These are phyloP conservation scores for Triticum urartu DNA, from an alignment of 176 grass and related monocot species.

Conservation along the genomic window DNA sequence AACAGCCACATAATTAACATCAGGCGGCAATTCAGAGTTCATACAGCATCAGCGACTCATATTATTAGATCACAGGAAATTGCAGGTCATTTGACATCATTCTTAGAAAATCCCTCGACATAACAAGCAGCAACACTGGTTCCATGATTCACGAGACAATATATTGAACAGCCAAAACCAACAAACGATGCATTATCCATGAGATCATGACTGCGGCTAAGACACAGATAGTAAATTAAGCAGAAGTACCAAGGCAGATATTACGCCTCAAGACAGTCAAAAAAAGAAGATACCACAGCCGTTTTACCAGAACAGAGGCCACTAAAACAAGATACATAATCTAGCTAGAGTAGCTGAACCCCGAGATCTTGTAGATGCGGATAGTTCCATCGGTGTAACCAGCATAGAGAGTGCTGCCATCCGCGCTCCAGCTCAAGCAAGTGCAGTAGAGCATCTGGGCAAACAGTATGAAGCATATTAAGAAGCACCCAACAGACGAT, in stretches of 20 bases:
- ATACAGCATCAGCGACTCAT: background rate
- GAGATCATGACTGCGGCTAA: constrained; percentile 35
- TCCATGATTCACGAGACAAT: background rate
- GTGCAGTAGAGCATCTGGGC: constrained; percentile 78
- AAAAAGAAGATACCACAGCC: constrained; percentile 22
- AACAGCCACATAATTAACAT: background rate
- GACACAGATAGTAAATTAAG: constrained; percentile 33
- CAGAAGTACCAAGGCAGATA: constrained; percentile 32
- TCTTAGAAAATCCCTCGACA: background rate
- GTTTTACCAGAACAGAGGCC: constrained; percentile 6
- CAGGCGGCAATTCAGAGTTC: too few species aligned
- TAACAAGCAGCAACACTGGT: background rate
- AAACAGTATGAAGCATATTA: background rate
- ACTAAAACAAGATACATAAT: constrained; percentile 20
- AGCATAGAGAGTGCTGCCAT: constrained; percentile 79
- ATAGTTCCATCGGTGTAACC: constrained; percentile 89
- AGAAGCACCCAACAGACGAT: background rate
- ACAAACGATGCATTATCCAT: constrained; percentile 33
- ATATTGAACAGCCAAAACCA: constrained; percentile 2
- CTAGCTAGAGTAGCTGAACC: constrained; percentile 58
- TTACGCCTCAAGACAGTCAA: constrained; percentile 39
- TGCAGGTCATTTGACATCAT: background rate
- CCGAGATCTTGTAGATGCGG: constrained; percentile 64
- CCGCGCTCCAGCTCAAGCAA: constrained; percentile 81
- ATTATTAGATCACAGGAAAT: background rate